phyloP scores from a whole-genome alignment of 2,329 filamentous ascomycete genomes.

The Cryphonectria carpinicola region DNA sequence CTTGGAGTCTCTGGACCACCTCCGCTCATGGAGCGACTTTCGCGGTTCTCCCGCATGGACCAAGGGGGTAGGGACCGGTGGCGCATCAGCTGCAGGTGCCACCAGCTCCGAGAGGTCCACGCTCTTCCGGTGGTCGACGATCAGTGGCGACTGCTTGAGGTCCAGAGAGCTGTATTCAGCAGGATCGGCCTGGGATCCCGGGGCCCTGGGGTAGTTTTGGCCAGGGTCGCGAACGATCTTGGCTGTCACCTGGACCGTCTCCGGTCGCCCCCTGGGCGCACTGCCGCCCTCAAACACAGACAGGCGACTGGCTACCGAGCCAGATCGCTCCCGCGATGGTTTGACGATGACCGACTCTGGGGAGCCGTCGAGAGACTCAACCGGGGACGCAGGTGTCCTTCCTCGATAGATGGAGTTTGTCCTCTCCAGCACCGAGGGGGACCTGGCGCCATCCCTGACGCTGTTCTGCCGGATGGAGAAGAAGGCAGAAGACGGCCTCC shows the following conservation, averaged over 20 bases:
- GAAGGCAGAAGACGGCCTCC: conserved; percentile 57
- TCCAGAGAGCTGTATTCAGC: conserved; percentile 54
- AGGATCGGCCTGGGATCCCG: conserved; percentile 47
- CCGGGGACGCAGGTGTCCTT: conserved; percentile 41
- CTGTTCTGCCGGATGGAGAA: conserved; percentile 58
- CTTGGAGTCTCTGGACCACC: conserved; percentile 46
- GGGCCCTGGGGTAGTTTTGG: conserved; percentile 45
- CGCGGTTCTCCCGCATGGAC: conserved; percentile 35
- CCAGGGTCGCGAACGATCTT: conserved; percentile 73
- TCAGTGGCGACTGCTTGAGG: conserved; percentile 61
- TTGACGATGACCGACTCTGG: conserved; percentile 46
- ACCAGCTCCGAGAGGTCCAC: conserved; percentile 36
- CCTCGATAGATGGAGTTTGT: conserved; percentile 44
- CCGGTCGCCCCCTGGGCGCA: conserved; percentile 56
- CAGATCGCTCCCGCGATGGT: conserved; percentile 50
- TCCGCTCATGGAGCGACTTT: conserved; percentile 53
- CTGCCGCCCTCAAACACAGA: conserved; percentile 58
- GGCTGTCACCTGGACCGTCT: conserved; percentile 87
- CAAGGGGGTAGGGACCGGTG: conserved; percentile 30
- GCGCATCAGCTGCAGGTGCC: conserved; percentile 33
- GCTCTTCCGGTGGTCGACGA: conserved; percentile 59
- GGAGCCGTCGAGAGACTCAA: conserved; percentile 50
- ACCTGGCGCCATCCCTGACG: conserved; percentile 46
- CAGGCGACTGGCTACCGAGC: conserved; percentile 58
- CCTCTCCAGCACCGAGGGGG: conserved; percentile 51